Evolutionary conservation across 2,329 filamentous ascomycete genomes (phyloP), one percentile per base, ranked within the genome.

Genomic region (Ophiostoma himal-ulmi): DNA sequence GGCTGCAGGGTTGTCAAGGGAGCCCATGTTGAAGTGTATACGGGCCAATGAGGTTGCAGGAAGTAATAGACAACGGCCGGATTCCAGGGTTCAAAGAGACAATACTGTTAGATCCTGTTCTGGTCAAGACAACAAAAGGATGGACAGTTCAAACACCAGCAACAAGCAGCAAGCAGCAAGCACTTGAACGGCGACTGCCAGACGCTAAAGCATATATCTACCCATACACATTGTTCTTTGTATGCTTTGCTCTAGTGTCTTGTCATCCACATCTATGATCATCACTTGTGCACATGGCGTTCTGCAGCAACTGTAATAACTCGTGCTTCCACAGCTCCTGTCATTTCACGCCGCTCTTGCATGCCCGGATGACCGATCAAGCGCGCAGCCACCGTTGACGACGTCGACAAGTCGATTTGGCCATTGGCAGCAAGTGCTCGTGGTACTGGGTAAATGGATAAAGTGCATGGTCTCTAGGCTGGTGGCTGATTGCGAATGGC

Each of bases 21-120:
- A 70, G 20, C 70, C 68, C 70, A 71, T 71, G 48, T 60, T 68
- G 65, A 14, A 10, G 30, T 39, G 20, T 65, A n/a, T 64, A 39
- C 26, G 10, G 7, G 36, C 62, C 62, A 65, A 65, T 65, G 34
- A 39, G 34, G 37, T 39, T 65, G 34, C 36, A 57, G n/a, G 22
- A 14, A 11, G 52, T 10, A 14, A 26, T 48, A 14, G n/a, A 57
- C 8, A 26, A 26, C 20, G 20, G 13, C n/a, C 44, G 1, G 37
- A 30, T 30, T 30, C 30, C 30, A 30, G 30, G 30, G 30, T 30
- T 30, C 30, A 30, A n/a, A n/a, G n/a, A 30, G 30, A 30, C 30
- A 30, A 30, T 30, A 4, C 30, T 30, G 30, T 30, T 30, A 3
- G 3, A 30, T 48, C 8, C 17, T 48, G 44, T 20, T 48, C 20